Conservation (phyloP, 1,139 yeast species). For the Fermentozyma sake region DNA sequence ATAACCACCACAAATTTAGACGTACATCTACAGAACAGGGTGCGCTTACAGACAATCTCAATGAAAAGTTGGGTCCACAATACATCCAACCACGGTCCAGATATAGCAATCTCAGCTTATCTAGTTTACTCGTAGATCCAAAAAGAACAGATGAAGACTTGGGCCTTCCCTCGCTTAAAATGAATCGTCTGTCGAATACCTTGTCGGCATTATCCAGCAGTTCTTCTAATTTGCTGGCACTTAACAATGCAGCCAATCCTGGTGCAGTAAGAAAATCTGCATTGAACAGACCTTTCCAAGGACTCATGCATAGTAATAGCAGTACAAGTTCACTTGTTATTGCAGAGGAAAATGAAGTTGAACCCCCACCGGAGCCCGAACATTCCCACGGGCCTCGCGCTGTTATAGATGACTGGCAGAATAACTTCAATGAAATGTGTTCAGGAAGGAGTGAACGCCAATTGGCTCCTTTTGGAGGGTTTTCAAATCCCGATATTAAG, state of each 20-base stretch:
- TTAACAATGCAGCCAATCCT: conserved; percentile 6
- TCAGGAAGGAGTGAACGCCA: no score
- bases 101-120: conserved; percentile 12
- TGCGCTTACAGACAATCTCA: conserved; percentile 12
- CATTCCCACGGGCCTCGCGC: no score
- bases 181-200: conserved; percentile 34
- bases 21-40: conserved; percentile 10
- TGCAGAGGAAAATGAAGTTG: conserved; percentile 23
- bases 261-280: conserved; percentile 13
- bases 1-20: conserved; percentile 13
- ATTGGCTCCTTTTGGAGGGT: conserved; percentile 75
- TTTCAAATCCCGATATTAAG: conserved; percentile 52
- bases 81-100: conserved; percentile 47
- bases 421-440: no score
- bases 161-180: conserved; percentile 39
- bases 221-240: conserved; percentile 11
- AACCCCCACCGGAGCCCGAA: conserved; percentile 1
- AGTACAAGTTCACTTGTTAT: conserved; percentile 31
- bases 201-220: conserved; percentile 15
- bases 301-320: conserved; percentile 22
- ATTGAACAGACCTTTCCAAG: conserved; percentile 14
- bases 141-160: conserved; percentile 26
- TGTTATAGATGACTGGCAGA: no score
- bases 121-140: conserved; percentile 39
- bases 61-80: conserved; percentile 26